phyloP scores from a whole-genome alignment of 2,329 filamentous ascomycete genomes.

The Juglanconis oblonga region DNA sequence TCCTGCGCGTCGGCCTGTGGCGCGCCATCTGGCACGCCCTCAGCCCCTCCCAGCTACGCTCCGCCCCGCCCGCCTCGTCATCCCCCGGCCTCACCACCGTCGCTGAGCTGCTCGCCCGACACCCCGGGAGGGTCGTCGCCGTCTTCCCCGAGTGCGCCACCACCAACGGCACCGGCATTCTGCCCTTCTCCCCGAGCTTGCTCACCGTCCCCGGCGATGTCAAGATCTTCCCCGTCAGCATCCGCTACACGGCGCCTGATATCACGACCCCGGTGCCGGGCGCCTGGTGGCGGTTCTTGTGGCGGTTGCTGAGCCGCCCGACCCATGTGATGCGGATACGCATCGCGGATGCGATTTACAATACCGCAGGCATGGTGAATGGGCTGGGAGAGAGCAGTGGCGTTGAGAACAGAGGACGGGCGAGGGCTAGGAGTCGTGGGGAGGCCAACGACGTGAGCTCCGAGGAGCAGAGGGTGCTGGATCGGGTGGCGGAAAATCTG shows the following conservation, averaged over 20 bases:
- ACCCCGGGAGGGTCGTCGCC: slow-evolving; percentile 74
- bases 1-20: slow-evolving; percentile 74
- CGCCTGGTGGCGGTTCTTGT: slow-evolving; percentile 70
- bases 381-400: slow-evolving; percentile 27
- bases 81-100: slow-evolving; percentile 58
- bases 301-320: slow-evolving; percentile 79
- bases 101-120: slow-evolving; percentile 57
- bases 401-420: slow-evolving; percentile 25
- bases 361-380: slow-evolving; percentile 40
- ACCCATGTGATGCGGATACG: slow-evolving; percentile 89
- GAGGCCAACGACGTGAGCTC: slow-evolving; percentile 34
- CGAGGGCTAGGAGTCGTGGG: slow-evolving; percentile 25
- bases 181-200: slow-evolving; percentile 78
- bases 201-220: slow-evolving; percentile 63
- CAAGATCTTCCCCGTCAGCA: slow-evolving; percentile 84
- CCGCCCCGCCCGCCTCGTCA: slow-evolving; percentile 34
- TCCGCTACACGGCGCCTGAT: slow-evolving; percentile 85
- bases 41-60: slow-evolving; percentile 46
- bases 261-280: slow-evolving; percentile 87
- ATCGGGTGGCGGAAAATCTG: slow-evolving; percentile 78
- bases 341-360: slow-evolving; percentile 73
- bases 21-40: slow-evolving; percentile 74
- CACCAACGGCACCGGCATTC: slow-evolving; percentile 86
- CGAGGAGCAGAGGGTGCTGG: slow-evolving; percentile 69
- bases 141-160: slow-evolving; percentile 94